Evolutionary conservation across 192 early-diverging fungal species (phyloP).

Genomic region (Allomyces macrogynus): DNA sequence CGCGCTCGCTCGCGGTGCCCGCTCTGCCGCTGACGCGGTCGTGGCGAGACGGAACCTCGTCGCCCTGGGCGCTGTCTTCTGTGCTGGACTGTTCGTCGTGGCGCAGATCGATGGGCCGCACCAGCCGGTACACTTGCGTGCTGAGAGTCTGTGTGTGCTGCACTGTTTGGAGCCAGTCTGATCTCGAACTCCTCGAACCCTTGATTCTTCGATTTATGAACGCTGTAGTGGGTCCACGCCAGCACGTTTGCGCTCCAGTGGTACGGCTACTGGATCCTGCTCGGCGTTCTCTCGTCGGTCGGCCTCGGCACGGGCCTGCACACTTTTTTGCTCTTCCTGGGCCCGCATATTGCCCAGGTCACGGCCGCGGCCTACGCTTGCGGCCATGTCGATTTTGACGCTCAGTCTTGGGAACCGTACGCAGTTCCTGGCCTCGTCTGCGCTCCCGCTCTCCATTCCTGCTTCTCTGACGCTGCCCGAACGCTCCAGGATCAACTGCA

Average conservation of each 20-base stretch:
- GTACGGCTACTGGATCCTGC: slow-evolving; percentile 72
- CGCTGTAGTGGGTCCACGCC: too few relatives aligned
- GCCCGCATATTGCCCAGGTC: slow-evolving; percentile 77
- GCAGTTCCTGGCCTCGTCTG: neutral
- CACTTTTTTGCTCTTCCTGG: slow-evolving; percentile 85
- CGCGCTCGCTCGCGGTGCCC: too few relatives aligned
- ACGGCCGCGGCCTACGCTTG: slow-evolving; percentile 74
- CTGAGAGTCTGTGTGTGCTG: too few relatives aligned
- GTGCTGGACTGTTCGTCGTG: neutral
- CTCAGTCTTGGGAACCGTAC: slow-evolving; percentile 8
- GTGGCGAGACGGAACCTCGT: too few relatives aligned
- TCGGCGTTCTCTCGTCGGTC: slow-evolving; percentile 76
- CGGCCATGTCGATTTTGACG: slow-evolving; percentile 46
- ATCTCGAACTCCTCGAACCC: too few relatives aligned
- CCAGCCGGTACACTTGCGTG: neutral
- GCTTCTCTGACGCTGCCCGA: neutral
- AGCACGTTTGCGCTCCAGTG: slow-evolving; percentile 19
- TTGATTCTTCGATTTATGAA: too few relatives aligned
- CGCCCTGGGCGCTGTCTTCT: too few relatives aligned
- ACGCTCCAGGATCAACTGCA: slow-evolving; percentile 2
- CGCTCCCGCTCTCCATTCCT: neutral
- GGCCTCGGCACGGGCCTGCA: slow-evolving; percentile 86
- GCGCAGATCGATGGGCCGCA: neutral
- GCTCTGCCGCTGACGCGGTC: too few relatives aligned
- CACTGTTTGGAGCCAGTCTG: too few relatives aligned